A percentile compares a stretch with the other conserved stretches of the same genome.
Conservation (phyloP, 257 asterid species). For the Salvia rosmarinus region DNA sequence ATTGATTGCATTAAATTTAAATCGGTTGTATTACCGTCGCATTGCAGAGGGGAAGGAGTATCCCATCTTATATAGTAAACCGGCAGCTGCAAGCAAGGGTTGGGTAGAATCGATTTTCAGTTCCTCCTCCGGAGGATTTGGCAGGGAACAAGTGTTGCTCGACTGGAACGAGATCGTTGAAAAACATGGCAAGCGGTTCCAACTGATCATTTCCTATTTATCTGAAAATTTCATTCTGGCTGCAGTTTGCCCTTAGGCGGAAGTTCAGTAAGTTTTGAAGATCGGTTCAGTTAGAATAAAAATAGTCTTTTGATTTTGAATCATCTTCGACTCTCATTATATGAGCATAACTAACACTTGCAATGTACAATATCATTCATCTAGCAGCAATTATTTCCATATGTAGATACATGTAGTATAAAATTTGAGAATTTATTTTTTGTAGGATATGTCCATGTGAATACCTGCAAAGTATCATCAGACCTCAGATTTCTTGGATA, state of each 20-base stretch:
- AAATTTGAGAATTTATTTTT: constrained; percentile 12
- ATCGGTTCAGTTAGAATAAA: too few species aligned
- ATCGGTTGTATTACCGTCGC: constrained; percentile 84
- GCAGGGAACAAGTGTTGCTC: constrained; percentile 68
- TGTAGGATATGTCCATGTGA: constrained; percentile 95
- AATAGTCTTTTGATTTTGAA: too few species aligned
- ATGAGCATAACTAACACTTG: not conserved
- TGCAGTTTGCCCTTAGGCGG: not conserved
- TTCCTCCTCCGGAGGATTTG: constrained; percentile 46
- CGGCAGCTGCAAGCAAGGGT: constrained; percentile 48
- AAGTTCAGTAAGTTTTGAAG: not conserved
- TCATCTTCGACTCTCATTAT: too few species aligned
- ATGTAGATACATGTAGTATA: not conserved
- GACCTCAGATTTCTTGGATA: constrained; percentile 80
- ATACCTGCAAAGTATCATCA: constrained; percentile 93
- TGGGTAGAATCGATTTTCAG: constrained; percentile 50
- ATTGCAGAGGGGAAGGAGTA: constrained; percentile 92
- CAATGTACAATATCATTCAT: not conserved
- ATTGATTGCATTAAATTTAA: constrained; percentile 31
- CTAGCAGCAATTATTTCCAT: not conserved
- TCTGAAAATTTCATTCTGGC: not conserved
- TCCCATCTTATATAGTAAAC: constrained; percentile 78
- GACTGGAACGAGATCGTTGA: constrained; percentile 95
- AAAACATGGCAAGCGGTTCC: constrained; percentile 58
- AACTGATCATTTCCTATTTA: not conserved